These are phyloP conservation scores for Kondoa subrosea DNA, from an alignment of 768 basidiomycete genomes.

Conservation along the genomic window DNA sequence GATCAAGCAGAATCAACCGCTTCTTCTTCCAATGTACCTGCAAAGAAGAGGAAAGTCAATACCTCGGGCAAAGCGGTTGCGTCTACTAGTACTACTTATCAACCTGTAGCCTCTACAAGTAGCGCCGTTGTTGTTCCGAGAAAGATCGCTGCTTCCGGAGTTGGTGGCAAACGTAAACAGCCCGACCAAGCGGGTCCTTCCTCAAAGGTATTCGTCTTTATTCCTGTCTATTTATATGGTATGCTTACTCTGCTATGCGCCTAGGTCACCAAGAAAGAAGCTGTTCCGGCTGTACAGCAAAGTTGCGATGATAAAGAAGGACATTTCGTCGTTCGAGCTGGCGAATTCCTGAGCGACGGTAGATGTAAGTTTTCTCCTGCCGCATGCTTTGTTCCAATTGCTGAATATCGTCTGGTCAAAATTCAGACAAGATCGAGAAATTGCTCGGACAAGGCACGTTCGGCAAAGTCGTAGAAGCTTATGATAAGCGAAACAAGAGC, in stretches of 20 bases:
- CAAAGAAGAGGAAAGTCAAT: background rate
- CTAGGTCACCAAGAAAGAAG: background rate
- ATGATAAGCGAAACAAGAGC: constrained; percentile 56
- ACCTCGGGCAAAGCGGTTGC: background rate
- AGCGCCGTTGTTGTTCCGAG: background rate
- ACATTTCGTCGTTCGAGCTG: constrained; percentile 86
- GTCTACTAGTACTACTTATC: background rate
- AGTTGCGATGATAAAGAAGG: constrained; percentile 91
- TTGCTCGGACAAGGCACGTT: constrained; percentile 94
- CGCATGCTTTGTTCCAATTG: constrained; percentile 4
- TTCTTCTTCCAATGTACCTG: background rate
- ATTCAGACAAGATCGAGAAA: constrained; percentile 69
- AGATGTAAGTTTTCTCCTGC: constrained; percentile 46
- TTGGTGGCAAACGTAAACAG: constrained; percentile 6
- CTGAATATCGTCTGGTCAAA: constrained; percentile 16
- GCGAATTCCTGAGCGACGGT: constrained; percentile 60
- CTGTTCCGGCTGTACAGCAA: background rate
- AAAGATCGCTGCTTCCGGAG: constrained; percentile 3
- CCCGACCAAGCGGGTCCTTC: background rate
- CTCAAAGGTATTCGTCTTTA: background rate
- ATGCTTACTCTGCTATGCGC: background rate
- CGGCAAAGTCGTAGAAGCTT: constrained; percentile 91
- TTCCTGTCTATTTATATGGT: background rate
- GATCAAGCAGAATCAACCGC: background rate
- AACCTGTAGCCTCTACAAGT: background rate